Conservation (phyloP, 306 rosid species). For the Hippophae gyantsensis region DNA sequence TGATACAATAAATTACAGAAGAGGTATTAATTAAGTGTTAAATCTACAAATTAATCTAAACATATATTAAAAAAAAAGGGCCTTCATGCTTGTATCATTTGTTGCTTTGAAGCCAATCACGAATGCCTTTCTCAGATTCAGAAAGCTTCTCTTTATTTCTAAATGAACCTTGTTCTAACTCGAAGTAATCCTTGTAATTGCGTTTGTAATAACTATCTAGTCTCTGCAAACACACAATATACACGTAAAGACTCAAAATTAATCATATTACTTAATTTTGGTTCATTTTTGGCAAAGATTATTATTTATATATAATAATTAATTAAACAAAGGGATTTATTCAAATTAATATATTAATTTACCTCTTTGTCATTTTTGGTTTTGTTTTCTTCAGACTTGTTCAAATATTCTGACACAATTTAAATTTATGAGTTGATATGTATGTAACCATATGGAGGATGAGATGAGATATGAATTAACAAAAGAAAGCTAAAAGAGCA, state of each 20-base stretch:
- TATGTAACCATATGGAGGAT: not conserved
- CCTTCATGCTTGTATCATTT: slow-evolving; percentile 18
- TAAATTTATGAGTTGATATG: not conserved
- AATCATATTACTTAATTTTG: too few relatives aligned
- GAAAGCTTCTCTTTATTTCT: slow-evolving; percentile 41
- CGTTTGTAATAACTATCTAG: slow-evolving; percentile 77
- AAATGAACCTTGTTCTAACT: slow-evolving; percentile 57
- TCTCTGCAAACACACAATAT: slow-evolving; percentile 35
- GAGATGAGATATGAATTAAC: not conserved
- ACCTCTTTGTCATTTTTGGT: slow-evolving; percentile 91
- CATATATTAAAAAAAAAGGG: too few relatives aligned
- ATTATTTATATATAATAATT: not conserved
- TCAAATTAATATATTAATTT: not conserved
- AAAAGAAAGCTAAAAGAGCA: not conserved
- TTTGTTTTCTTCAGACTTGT: slow-evolving; percentile 84
- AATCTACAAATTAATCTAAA: too few relatives aligned
- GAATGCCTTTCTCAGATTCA: slow-evolving; percentile 72
- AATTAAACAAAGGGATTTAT: not conserved
- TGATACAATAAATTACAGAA: too few relatives aligned
- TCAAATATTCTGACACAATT: slow-evolving; percentile 50
- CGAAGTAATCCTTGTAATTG: slow-evolving; percentile 91
- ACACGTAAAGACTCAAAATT: too few relatives aligned
- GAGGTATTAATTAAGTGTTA: too few relatives aligned
- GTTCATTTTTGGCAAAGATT: too few relatives aligned
- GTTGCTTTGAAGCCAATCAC: slow-evolving; percentile 73